Evolutionary conservation across 2,329 filamentous ascomycete species (phyloP).

Genomic region (Paramyrothecium roridum): DNA sequence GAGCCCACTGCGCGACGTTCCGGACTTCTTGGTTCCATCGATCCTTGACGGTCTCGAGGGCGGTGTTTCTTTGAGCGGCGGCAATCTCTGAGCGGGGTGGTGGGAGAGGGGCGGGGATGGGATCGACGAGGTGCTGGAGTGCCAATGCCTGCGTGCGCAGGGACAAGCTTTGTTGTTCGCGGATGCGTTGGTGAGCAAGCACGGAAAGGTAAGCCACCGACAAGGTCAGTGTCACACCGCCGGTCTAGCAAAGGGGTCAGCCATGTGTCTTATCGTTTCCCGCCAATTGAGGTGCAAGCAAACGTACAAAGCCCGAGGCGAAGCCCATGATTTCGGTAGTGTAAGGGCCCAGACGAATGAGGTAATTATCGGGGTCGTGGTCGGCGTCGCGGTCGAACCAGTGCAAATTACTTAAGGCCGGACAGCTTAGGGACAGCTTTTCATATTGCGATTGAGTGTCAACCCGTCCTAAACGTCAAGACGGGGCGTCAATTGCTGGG

Average conservation of each 20-base stretch:
- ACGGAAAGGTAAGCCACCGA: conserved; percentile 70
- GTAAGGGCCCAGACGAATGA: conserved; percentile 14
- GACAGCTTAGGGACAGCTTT: conserved; percentile 18
- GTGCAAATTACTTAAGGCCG: neutral
- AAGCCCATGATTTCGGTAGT: conserved; percentile 62
- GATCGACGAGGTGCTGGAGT: conserved; percentile 50
- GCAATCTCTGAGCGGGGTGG: conserved; percentile 49
- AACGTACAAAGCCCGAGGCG: conserved; percentile 68
- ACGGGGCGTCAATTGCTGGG: conserved; percentile 8
- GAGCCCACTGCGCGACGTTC: conserved; percentile 61
- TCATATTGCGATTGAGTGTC: conserved; percentile 28
- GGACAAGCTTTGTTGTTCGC: conserved; percentile 53
- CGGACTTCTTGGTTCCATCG: conserved; percentile 75
- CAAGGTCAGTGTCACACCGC: conserved; percentile 73
- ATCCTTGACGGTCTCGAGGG: conserved; percentile 69
- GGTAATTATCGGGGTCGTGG: conserved; percentile 21
- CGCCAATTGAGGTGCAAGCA: neutral
- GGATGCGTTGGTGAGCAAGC: conserved; percentile 66
- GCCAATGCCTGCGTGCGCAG: conserved; percentile 56
- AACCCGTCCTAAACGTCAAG: conserved; percentile 12
- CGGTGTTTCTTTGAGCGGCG: conserved; percentile 47
- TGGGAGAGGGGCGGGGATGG: conserved; percentile 41
- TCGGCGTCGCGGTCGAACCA: conserved; percentile 13
- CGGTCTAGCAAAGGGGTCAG: conserved; percentile 48
- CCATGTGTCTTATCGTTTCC: neutral